Evolutionary conservation across 2,329 filamentous ascomycete species (phyloP).

Genomic region (Zymoseptoria ardabiliae): DNA sequence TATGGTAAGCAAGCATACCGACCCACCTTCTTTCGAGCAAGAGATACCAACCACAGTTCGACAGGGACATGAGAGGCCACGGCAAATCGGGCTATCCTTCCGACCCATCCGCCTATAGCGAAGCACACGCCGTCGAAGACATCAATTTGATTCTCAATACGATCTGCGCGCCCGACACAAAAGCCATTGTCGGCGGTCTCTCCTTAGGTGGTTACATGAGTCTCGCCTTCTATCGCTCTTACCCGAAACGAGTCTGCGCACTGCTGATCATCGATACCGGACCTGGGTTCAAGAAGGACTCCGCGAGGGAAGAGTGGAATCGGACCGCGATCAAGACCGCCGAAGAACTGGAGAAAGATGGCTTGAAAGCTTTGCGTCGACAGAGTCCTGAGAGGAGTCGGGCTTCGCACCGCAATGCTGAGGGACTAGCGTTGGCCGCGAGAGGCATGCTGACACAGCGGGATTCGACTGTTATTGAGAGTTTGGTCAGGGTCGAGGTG

Average conservation of each 20-base stretch:
- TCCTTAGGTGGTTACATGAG: slow-evolving; percentile 26
- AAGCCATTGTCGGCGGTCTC: slow-evolving; percentile 22
- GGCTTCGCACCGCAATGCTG: slow-evolving; percentile 18
- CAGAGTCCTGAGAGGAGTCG: slow-evolving; percentile 14
- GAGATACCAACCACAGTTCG: no score
- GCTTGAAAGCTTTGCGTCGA: slow-evolving; percentile 10
- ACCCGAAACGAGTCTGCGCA: slow-evolving; percentile 17
- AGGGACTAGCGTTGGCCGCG: slow-evolving; percentile 21
- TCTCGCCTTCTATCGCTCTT: slow-evolving; percentile 20
- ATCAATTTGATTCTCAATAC: slow-evolving; percentile 21
- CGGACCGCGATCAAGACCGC: slow-evolving; percentile 17
- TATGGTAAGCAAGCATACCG: slow-evolving; percentile 10
- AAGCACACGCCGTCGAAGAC: slow-evolving; percentile 23
- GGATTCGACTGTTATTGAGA: slow-evolving; percentile 19
- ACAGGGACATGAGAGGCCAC: slow-evolving; percentile 23
- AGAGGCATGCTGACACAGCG: slow-evolving; percentile 24
- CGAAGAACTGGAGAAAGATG: slow-evolving; percentile 17
- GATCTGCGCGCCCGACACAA: slow-evolving; percentile 11
- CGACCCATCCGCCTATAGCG: slow-evolving; percentile 18
- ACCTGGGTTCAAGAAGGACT: slow-evolving; percentile 22
- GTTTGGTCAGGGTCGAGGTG: slow-evolving; percentile 16
- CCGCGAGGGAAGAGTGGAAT: slow-evolving; percentile 22
- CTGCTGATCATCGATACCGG: slow-evolving; percentile 26
- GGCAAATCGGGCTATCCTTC: slow-evolving; percentile 19
- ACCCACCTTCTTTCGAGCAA: background rate